Evolutionary conservation across 192 early-diverging fungal species (phyloP).

Genomic region (Umbelopsis sp.): DNA sequence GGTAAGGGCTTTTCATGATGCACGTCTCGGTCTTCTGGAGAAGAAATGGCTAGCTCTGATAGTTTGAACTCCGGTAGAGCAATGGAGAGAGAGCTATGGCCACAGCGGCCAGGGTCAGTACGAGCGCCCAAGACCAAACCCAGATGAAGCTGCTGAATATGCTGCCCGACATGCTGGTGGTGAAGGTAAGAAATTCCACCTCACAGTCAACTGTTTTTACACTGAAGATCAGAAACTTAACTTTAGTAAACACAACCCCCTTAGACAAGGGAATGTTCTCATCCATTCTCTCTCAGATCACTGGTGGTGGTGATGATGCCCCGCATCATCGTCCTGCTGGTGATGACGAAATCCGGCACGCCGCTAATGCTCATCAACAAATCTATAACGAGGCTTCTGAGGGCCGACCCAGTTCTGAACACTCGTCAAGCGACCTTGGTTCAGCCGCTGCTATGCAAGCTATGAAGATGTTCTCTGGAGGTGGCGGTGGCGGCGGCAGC

Average conservation of each 20-base stretch:
- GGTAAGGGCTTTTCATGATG: neutral
- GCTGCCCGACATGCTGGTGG: conserved; percentile 29
- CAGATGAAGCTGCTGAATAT: conserved; percentile 26
- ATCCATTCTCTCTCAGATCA: conserved; percentile 25
- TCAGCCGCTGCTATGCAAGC: conserved; percentile 44
- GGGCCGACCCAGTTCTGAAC: conserved; percentile 9
- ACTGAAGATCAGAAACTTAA: neutral
- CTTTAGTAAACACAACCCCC: too few relatives aligned
- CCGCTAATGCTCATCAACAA: conserved; percentile 23
- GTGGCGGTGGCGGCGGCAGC: conserved; percentile 19
- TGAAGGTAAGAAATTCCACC: conserved; percentile 18
- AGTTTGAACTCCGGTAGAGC: neutral
- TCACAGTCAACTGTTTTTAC: neutral
- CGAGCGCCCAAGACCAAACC: conserved; percentile 11
- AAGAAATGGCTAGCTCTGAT: neutral
- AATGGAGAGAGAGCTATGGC: neutral
- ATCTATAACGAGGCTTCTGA: conserved; percentile 29
- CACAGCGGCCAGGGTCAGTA: conserved; percentile 11
- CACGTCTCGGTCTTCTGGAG: neutral
- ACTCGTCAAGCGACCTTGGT: conserved; percentile 32
- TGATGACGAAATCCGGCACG: conserved; percentile 23
- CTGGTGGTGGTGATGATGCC: conserved; percentile 17
- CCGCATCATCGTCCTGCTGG: conserved; percentile 5
- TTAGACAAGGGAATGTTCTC: conserved; percentile 23
- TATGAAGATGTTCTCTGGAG: conserved; percentile 33